These are phyloP conservation scores for Arctostaphylos glauca DNA, from an alignment of 148 eudicot genomes.

Conservation along the genomic window DNA sequence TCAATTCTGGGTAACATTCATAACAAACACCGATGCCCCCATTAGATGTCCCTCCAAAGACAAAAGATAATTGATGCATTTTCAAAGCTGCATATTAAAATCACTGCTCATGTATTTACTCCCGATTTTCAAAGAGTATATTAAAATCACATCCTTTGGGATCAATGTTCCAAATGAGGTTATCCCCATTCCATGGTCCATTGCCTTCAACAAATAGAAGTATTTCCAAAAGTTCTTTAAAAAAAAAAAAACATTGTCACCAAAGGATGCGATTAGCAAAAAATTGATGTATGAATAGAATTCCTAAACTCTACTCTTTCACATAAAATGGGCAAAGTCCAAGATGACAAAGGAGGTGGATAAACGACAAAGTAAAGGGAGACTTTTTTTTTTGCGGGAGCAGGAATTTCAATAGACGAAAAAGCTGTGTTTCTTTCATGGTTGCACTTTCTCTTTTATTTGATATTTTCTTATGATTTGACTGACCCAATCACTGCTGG, in stretches of 20 bases:
- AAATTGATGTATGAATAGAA: not conserved
- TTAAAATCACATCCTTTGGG: no score
- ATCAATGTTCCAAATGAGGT: not conserved
- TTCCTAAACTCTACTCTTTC: not conserved
- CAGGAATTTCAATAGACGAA: no score
- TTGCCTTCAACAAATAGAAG: not conserved
- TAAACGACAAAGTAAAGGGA: no score
- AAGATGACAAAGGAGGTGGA: no score
- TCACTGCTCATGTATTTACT: not conserved
- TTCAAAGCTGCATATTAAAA: not conserved
- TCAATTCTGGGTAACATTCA: not conserved
- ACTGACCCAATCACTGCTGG: not conserved
- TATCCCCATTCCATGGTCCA: not conserved
- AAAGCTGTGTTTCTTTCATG: not conserved
- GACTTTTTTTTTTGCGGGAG: no score
- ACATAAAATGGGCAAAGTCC: not conserved
- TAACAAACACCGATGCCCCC: not conserved
- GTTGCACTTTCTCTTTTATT: not conserved
- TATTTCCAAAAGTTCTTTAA: not conserved
- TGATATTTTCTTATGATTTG: not conserved
- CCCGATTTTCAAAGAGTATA: not conserved
- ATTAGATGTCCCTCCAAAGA: not conserved
- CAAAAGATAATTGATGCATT: not conserved
- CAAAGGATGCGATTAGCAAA: constrained; percentile 2
- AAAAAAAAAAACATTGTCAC: not conserved